These are phyloP conservation scores for Leishmania major DNA, from an alignment of 208 protist species.

Conservation along the genomic window DNA sequence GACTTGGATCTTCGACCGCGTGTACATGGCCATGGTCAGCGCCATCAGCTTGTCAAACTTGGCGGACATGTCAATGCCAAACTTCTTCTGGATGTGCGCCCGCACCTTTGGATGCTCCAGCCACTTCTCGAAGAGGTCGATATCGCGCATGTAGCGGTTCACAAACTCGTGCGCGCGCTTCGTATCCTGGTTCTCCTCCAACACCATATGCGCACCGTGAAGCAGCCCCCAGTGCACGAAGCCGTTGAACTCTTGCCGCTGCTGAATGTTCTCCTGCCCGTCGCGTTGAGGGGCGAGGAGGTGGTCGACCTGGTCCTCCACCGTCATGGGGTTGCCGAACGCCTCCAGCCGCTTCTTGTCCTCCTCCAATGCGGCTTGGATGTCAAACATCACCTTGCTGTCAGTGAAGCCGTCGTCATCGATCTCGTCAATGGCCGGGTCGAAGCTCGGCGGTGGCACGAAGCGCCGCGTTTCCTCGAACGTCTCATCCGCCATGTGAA, in stretches of 20 bases:
- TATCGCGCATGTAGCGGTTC: conserved; percentile 90
- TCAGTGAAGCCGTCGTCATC: conserved; percentile 87
- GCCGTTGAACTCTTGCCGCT: conserved; percentile 89
- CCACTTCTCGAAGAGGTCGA: conserved; percentile 92
- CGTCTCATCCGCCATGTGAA: conserved; percentile 82
- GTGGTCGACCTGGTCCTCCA: conserved; percentile 88
- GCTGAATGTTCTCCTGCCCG: conserved; percentile 79
- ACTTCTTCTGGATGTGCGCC: conserved; percentile 88
- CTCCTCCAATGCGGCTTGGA: conserved; percentile 82
- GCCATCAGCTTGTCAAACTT: conserved; percentile 91
- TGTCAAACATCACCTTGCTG: conserved; percentile 78
- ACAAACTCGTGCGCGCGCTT: conserved; percentile 89
- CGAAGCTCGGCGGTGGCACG: conserved; percentile 80
- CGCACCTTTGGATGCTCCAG: conserved; percentile 89
- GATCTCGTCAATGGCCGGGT: conserved; percentile 83
- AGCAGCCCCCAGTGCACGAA: conserved; percentile 91
- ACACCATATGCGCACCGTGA: conserved; percentile 84
- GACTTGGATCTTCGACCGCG: conserved; percentile 86
- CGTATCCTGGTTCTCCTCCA: conserved; percentile 87
- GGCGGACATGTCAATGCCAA: conserved; percentile 79
- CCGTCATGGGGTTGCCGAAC: conserved; percentile 86
- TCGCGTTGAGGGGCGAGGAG: conserved; percentile 83
- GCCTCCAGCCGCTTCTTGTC: conserved; percentile 85
- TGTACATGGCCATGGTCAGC: conserved; percentile 88
- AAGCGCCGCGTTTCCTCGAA: conserved; percentile 80